Percentiles rank a stretch among this genome's conserved stretches.
phyloP scores from a whole-genome alignment of 768 basidiomycete genomes.

The Trametes gibbosa region DNA sequence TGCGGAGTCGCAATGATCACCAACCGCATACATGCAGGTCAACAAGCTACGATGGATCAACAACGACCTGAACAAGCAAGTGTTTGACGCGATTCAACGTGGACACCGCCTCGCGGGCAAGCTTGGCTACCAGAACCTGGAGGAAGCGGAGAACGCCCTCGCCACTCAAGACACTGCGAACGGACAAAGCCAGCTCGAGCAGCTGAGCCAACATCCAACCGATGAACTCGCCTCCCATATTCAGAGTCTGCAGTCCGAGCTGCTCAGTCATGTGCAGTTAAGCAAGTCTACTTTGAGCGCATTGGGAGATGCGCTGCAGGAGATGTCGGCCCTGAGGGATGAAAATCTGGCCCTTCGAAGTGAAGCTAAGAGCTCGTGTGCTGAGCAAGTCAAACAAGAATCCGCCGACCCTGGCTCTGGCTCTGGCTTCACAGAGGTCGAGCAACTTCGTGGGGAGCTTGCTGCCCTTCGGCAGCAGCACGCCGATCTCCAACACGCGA shows the following conservation, averaged over 20 bases:
- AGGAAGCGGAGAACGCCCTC: constrained; percentile 38
- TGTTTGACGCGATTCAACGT: constrained; percentile 38
- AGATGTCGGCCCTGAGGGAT: constrained; percentile 6
- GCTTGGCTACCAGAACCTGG: constrained; percentile 44
- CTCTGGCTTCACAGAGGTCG: neutral
- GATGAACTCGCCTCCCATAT: constrained; percentile 14
- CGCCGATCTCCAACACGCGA: constrained; percentile 42
- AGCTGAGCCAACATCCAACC: constrained; percentile 8
- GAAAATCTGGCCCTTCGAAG: constrained; percentile 10
- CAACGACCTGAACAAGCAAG: constrained; percentile 36
- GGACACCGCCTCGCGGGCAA: constrained; percentile 38
- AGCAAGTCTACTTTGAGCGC: constrained; percentile 11
- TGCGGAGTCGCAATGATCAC: neutral
- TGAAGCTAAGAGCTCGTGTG: neutral
- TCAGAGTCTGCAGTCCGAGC: constrained; percentile 13
- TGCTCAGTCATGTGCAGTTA: constrained; percentile 12
- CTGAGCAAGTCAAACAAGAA: neutral
- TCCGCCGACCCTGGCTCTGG: neutral
- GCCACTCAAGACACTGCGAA: constrained; percentile 12
- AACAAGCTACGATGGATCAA: constrained; percentile 34
- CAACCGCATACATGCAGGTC: constrained; percentile 11
- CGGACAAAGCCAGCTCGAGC: constrained; percentile 11
- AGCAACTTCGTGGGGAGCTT: constrained; percentile 3
- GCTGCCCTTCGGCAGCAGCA: constrained; percentile 27
- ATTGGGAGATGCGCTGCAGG: constrained; percentile 15